Conservation (phyloP, 805 yeast species). For the Candida easanensis region DNA sequence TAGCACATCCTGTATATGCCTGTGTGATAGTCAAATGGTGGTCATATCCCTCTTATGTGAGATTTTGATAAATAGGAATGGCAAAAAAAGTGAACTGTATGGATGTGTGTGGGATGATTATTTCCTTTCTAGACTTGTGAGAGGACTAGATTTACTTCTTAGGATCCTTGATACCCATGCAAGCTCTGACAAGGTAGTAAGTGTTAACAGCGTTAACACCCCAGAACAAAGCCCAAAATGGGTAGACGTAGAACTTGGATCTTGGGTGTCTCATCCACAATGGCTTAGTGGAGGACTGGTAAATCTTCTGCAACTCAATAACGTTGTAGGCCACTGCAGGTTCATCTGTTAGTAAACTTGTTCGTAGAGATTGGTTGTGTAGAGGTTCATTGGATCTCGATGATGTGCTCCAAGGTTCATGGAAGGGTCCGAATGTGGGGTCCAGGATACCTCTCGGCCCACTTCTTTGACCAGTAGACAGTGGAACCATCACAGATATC, state of each 20-base stretch:
- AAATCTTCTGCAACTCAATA: conserved; percentile 56
- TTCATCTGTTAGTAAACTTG: conserved; percentile 16
- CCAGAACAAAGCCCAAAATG: conserved; percentile 32
- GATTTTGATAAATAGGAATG: not conserved
- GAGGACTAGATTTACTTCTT: conserved; percentile 10
- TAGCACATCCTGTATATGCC: not conserved
- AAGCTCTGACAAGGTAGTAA: conserved; percentile 58
- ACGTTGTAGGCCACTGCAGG: conserved; percentile 40
- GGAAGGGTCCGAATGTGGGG: not conserved
- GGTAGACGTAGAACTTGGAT: conserved; percentile 31
- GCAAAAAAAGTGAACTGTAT: not conserved
- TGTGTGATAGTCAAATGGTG: not conserved
- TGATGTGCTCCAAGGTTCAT: not conserved
- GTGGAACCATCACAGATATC: too few relatives aligned
- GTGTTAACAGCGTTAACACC: conserved; percentile 24
- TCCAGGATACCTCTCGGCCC: not conserved
- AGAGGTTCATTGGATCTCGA: not conserved
- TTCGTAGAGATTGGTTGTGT: not conserved
- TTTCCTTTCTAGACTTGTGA: not conserved
- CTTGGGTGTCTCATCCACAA: conserved; percentile 50
- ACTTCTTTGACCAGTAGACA: too few relatives aligned
- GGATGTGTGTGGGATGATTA: not conserved
- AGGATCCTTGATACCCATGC: conserved; percentile 58
- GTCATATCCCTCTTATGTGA: not conserved
- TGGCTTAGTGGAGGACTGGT: conserved; percentile 56